A percentile compares a stretch with the other conserved stretches of the same genome.
Conservation (phyloP, 2,329 filamentous ascomycete genomes). For the Alternaria sp. region DNA sequence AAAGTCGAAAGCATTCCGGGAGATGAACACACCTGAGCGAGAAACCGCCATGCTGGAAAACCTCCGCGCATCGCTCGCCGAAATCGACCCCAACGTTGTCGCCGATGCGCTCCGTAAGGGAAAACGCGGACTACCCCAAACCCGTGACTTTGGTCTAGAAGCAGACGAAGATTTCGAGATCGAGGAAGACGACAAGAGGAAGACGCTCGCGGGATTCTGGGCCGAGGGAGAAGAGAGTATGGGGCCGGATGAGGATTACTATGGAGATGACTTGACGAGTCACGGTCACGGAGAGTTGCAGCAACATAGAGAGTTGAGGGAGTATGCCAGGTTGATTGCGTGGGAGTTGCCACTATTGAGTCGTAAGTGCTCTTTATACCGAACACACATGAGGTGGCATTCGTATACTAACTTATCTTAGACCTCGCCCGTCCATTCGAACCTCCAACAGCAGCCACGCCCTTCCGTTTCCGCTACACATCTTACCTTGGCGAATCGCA, state of each 20-base stretch:
- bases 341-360: constrained; percentile 96
- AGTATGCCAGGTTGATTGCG: constrained; percentile 85
- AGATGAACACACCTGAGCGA: constrained; percentile 21
- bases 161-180: constrained; percentile 40
- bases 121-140: constrained; percentile 29
- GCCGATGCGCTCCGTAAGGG: constrained; percentile 39
- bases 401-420: constrained; percentile 49
- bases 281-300: constrained; percentile 88
- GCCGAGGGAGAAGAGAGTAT: constrained; percentile 58
- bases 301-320: constrained; percentile 84
- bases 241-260: constrained; percentile 68
- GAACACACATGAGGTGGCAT: no score
- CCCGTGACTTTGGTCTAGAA: constrained; percentile 26
- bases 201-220: constrained; percentile 44
- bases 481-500: constrained; percentile 95
- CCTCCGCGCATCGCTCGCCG: constrained; percentile 35
- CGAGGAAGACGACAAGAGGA: constrained; percentile 25
- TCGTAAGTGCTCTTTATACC: constrained; percentile 66
- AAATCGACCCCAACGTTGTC: constrained; percentile 32
- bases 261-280: constrained; percentile 84
- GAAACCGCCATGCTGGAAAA: constrained; percentile 31
- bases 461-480: constrained; percentile 94
- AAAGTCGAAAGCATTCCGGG: constrained; percentile 1
- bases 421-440: constrained; percentile 85
- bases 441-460: constrained; percentile 71